Evolutionary conservation across 2,329 filamentous ascomycete species (phyloP).

Genomic region (Neofusicoccum umdonicola): DNA sequence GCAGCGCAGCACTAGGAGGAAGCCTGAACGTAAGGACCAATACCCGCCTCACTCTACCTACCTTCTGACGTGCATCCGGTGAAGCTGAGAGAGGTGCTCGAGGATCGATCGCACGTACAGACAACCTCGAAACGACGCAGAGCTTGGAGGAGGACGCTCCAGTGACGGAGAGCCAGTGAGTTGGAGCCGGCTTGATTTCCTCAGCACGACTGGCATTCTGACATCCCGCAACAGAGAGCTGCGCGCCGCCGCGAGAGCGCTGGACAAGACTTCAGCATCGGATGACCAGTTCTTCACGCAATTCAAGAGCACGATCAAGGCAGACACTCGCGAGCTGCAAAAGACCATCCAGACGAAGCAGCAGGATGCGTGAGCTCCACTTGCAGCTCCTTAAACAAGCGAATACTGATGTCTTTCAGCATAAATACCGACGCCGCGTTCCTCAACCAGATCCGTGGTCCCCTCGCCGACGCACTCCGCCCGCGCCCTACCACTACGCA

Average conservation of each 20-base stretch:
- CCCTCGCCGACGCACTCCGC: background rate
- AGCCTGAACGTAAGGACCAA: background rate
- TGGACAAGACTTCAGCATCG: background rate
- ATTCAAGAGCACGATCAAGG: background rate
- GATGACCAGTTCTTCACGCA: slow-evolving; percentile 1
- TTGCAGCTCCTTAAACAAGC: too few relatives aligned
- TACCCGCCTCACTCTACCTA: background rate
- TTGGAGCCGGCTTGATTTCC: background rate
- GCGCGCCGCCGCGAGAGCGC: slow-evolving; percentile 16
- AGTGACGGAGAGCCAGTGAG: slow-evolving; percentile 29
- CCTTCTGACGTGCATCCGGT: background rate
- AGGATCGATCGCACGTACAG: background rate
- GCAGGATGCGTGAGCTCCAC: background rate
- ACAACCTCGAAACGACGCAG: slow-evolving; percentile 11
- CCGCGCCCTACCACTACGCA: background rate
- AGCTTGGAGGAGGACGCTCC: slow-evolving; percentile 15
- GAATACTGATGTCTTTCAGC: background rate
- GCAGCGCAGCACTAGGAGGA: background rate
- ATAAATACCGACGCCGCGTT: background rate
- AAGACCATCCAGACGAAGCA: background rate
- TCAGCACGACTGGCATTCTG: background rate
- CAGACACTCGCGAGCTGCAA: background rate
- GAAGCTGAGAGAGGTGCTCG: background rate
- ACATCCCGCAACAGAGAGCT: slow-evolving; percentile 22
- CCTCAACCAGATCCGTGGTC: background rate